A percentile compares a stretch with the other conserved stretches of the same genome.
Conservation (phyloP, 257 asterid species). For the Datura wrightii region DNA sequence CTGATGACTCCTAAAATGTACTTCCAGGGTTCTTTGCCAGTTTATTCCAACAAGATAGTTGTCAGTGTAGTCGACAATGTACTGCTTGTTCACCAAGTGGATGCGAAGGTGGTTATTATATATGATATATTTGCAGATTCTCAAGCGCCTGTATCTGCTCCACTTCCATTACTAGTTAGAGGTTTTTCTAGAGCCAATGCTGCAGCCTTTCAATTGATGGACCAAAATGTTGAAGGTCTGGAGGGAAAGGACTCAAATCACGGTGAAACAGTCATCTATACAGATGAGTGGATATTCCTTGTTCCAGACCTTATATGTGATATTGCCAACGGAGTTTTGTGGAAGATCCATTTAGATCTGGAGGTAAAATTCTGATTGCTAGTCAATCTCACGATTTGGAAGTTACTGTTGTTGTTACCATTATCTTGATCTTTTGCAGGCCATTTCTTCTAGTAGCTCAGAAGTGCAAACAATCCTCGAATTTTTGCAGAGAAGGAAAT, state of each 20-base stretch:
- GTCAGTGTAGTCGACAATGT: slow-evolving; percentile 85
- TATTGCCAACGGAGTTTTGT: slow-evolving; percentile 66
- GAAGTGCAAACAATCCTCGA: slow-evolving; percentile 79
- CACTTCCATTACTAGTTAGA: slow-evolving; percentile 88
- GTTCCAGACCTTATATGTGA: slow-evolving; percentile 91
- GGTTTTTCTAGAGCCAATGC: slow-evolving; percentile 60
- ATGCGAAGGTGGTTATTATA: slow-evolving; percentile 88
- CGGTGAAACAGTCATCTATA: slow-evolving; percentile 62
- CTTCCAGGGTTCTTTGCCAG: slow-evolving; percentile 87
- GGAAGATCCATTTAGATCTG: slow-evolving; percentile 86
- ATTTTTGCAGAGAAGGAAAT: slow-evolving; percentile 88
- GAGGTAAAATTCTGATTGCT: slow-evolving; percentile 68
- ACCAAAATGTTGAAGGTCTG: slow-evolving; percentile 49
- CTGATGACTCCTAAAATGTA: slow-evolving; percentile 32
- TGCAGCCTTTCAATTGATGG: slow-evolving; percentile 53
- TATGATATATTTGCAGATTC: slow-evolving; percentile 82
- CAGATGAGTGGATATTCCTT: slow-evolving; percentile 84
- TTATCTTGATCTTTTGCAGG: slow-evolving; percentile 55
- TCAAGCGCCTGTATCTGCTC: slow-evolving; percentile 87
- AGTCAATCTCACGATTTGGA: slow-evolving; percentile 31
- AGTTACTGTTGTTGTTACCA: slow-evolving; percentile 39
- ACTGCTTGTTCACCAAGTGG: slow-evolving; percentile 93
- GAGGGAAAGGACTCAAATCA: slow-evolving; percentile 49
- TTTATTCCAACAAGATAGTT: slow-evolving; percentile 74
- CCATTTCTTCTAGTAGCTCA: slow-evolving; percentile 91